Percentiles rank a stretch among this genome's conserved stretches.
Evolutionary conservation across 345 rosid genomes (phyloP).

Genomic region (Geranium brycei): DNA sequence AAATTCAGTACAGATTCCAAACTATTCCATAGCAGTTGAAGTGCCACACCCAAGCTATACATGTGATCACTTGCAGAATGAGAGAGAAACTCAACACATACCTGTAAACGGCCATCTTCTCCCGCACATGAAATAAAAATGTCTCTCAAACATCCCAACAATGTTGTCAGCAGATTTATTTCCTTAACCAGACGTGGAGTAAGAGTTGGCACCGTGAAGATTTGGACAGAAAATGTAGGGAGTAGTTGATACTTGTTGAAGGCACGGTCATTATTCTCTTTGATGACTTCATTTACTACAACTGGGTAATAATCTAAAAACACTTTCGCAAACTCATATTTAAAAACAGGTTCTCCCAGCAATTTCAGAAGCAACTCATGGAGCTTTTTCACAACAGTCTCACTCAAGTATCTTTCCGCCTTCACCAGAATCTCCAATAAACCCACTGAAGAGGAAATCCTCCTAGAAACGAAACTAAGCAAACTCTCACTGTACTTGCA

Average conservation of each 20-base stretch:
- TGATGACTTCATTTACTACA: slow-evolving; percentile 48
- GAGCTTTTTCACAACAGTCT: slow-evolving; percentile 38
- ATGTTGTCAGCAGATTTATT: slow-evolving; percentile 49
- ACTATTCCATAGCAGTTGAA: neutral
- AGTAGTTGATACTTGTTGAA: slow-evolving; percentile 41
- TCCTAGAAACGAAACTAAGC: slow-evolving; percentile 71
- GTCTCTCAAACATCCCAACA: slow-evolving; percentile 61
- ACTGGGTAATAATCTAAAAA: slow-evolving; percentile 66
- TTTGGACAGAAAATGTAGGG: slow-evolving; percentile 80
- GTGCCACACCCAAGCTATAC: neutral
- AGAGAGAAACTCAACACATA: slow-evolving; percentile 10
- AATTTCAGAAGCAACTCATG: slow-evolving; percentile 73
- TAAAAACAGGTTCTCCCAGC: slow-evolving; percentile 77
- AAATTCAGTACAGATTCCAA: neutral
- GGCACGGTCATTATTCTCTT: slow-evolving; percentile 30
- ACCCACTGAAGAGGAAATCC: slow-evolving; percentile 42
- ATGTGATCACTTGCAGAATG: neutral
- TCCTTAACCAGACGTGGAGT: slow-evolving; percentile 87
- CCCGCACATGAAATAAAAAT: slow-evolving; percentile 56
- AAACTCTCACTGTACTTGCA: slow-evolving; percentile 71
- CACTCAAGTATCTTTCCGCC: slow-evolving; percentile 58
- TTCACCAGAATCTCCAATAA: slow-evolving; percentile 57
- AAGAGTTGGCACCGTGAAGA: slow-evolving; percentile 81
- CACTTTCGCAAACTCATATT: slow-evolving; percentile 73
- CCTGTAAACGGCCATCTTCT: slow-evolving; percentile 74